Evolutionary conservation across 768 basidiomycete genomes (phyloP).

Genomic region (Clavulina sp.): DNA sequence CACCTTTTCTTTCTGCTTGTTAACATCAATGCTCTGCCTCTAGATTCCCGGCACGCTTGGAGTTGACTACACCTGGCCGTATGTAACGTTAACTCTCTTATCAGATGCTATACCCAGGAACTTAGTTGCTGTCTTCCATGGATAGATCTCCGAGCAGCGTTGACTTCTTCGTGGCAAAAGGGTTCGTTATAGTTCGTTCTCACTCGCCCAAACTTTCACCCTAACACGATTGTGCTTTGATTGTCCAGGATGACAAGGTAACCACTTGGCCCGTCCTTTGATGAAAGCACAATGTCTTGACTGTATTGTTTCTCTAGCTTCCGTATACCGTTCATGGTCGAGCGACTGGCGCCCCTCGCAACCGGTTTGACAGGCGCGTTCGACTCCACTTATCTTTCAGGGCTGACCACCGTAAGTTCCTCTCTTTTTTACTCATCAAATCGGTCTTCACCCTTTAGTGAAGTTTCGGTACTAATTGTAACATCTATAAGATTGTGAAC

Average conservation of each 20-base stretch:
- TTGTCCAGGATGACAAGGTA: too few relatives aligned
- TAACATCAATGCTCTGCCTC: constrained; percentile 37
- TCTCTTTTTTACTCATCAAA: too few relatives aligned
- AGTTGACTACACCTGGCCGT: constrained; percentile 34
- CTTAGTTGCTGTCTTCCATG: constrained; percentile 11
- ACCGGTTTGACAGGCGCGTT: constrained; percentile 38
- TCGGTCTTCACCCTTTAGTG: too few relatives aligned
- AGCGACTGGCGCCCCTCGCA: constrained; percentile 36
- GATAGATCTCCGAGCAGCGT: neutral
- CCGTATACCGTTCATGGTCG: constrained; percentile 43
- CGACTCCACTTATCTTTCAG: constrained; percentile 33
- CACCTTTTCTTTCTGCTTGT: neutral
- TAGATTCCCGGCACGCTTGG: constrained; percentile 30
- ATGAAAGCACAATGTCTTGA: neutral
- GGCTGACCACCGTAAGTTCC: constrained; percentile 22
- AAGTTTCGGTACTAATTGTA: too few relatives aligned
- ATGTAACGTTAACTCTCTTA: too few relatives aligned
- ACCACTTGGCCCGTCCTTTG: neutral
- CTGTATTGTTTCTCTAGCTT: too few relatives aligned
- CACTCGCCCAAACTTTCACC: too few relatives aligned
- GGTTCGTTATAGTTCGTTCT: constrained; percentile 27
- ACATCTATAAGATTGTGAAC: constrained; percentile 30
- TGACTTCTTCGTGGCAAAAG: constrained; percentile 34
- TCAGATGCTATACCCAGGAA: constrained; percentile 26
- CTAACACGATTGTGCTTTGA: too few relatives aligned